phyloP scores from a whole-genome alignment of 1,139 yeast species.

The Suhomyces panamericanus region DNA sequence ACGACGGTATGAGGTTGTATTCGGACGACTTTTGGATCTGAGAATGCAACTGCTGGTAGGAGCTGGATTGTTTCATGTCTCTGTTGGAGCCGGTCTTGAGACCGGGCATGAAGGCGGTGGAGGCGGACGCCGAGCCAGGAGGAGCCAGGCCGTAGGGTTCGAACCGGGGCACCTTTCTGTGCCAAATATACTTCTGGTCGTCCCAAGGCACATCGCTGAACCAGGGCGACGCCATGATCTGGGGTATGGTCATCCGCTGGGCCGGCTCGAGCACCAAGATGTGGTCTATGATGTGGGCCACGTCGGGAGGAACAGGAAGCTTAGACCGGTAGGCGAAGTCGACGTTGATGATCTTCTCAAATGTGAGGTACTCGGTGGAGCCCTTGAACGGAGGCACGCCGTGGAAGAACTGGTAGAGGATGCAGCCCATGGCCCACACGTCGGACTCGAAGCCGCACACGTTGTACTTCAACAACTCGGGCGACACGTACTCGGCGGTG shows the following conservation, averaged over 20 bases:
- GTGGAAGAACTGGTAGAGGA: conserved; percentile 86
- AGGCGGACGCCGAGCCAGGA: conserved; percentile 20
- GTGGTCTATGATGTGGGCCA: conserved; percentile 68
- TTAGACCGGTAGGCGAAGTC: conserved; percentile 83
- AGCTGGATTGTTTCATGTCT: conserved; percentile 39
- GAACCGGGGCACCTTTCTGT: conserved; percentile 47
- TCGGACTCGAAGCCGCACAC: conserved; percentile 86
- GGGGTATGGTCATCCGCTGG: conserved; percentile 35
- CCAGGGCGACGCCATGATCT: conserved; percentile 40
- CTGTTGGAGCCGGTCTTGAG: conserved; percentile 42
- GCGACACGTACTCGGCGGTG: conserved; percentile 75
- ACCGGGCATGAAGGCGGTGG: conserved; percentile 36
- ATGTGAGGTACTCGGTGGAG: conserved; percentile 88
- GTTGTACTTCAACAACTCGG: conserved; percentile 84
- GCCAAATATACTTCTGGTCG: conserved; percentile 45
- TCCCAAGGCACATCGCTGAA: conserved; percentile 44
- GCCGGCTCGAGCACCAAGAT: conserved; percentile 54
- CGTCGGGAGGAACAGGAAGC: conserved; percentile 59
- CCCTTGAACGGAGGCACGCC: conserved; percentile 98
- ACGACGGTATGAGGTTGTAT: conserved; percentile 33
- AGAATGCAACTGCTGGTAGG: conserved; percentile 45
- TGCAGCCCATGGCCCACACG: conserved; percentile 96
- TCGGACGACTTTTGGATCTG: conserved; percentile 40
- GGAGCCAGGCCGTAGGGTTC: conserved; percentile 47
- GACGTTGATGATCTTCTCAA: conserved; percentile 84